phyloP scores from a whole-genome alignment of 805 yeast genomes.

The Starmerella floris region DNA sequence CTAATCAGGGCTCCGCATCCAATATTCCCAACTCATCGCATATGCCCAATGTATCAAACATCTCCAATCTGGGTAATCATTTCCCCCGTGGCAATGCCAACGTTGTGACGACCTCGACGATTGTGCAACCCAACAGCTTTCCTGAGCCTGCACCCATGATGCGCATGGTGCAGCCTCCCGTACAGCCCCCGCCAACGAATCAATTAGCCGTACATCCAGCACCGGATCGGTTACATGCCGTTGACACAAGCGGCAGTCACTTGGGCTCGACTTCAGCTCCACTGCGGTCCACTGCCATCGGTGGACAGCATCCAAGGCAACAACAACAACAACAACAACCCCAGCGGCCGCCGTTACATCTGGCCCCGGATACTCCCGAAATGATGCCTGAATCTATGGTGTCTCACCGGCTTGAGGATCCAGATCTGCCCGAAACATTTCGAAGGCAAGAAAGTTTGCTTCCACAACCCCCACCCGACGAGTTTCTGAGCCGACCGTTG shows the following conservation, averaged over 20 bases:
- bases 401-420: not conserved
- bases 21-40: no score
- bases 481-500: conserved; percentile 13
- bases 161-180: conserved; percentile 6
- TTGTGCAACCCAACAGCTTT: not conserved
- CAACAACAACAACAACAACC: not conserved
- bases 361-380: not conserved
- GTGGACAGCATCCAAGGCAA: not conserved
- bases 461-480: conserved; percentile 17
- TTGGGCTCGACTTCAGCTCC: no score
- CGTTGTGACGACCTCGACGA: not conserved
- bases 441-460: not conserved
- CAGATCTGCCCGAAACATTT: not conserved
- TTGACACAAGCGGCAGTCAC: not conserved
- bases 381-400: not conserved
- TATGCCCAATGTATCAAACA: no score
- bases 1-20: no score
- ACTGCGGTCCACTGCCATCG: no score
- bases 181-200: conserved; percentile 4
- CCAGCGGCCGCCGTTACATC: not conserved
- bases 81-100: not conserved
- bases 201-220: not conserved
- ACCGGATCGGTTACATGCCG: not conserved
- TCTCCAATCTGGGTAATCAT: no score
- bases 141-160: not conserved